phyloP scores from a whole-genome alignment of 352 stramenopile genomes.

The Aphanomyces astaci region DNA sequence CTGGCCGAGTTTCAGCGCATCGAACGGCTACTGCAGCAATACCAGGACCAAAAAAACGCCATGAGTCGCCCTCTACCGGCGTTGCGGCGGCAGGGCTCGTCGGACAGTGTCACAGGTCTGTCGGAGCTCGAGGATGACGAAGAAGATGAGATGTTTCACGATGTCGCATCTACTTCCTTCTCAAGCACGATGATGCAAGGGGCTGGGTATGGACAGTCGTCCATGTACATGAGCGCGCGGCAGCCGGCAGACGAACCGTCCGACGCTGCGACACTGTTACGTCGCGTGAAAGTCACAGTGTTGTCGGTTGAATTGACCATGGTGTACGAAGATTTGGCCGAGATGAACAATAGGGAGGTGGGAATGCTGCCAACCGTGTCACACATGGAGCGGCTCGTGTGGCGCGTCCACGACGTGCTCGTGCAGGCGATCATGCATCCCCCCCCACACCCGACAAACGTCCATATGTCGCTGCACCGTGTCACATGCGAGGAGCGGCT shows the following conservation, averaged over 20 bases:
- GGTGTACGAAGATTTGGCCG: slow-evolving; percentile 68
- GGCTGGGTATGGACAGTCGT: no score
- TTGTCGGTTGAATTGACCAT: slow-evolving; percentile 63
- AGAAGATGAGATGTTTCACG: slow-evolving; percentile 68
- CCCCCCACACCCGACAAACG: not conserved
- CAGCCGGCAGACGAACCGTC: slow-evolving; percentile 47
- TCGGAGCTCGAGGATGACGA: slow-evolving; percentile 81
- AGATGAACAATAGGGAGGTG: slow-evolving; percentile 23
- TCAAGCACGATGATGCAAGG: no score
- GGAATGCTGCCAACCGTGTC: not conserved
- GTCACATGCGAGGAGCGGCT: slow-evolving; percentile 65
- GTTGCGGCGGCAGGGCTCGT: slow-evolving; percentile 33
- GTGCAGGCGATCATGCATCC: slow-evolving; percentile 4
- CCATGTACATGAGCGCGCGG: slow-evolving; percentile 74
- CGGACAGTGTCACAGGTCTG: slow-evolving; percentile 66
- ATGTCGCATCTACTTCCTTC: no score
- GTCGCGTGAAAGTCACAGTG: slow-evolving; percentile 66
- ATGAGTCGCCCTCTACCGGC: no score
- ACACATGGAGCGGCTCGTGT: slow-evolving; percentile 4
- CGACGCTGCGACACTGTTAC: no score
- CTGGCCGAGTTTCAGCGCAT: slow-evolving; percentile 80
- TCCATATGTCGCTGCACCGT: slow-evolving; percentile 29
- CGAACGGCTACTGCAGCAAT: slow-evolving; percentile 69
- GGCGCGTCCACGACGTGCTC: not conserved
- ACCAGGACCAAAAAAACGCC: slow-evolving; percentile 71